Conservation (phyloP, 2,329 filamentous ascomycete species). For the Colletotrichum sp. region DNA sequence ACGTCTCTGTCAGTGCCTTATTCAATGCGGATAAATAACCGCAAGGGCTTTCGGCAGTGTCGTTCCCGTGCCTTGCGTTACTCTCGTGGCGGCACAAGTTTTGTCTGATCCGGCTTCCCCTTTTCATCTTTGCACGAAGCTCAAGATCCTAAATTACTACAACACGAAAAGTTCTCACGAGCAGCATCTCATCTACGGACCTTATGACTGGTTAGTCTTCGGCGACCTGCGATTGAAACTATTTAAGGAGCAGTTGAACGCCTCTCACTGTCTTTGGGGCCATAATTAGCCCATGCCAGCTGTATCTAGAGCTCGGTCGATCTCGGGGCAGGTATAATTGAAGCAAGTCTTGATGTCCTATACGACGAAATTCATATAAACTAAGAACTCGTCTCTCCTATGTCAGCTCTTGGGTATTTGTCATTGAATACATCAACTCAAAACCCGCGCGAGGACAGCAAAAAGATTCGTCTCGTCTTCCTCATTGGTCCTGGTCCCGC, state of each 20-base stretch:
- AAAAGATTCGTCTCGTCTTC: no score
- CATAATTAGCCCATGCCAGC: background rate
- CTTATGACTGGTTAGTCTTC: background rate
- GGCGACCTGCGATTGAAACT: no score
- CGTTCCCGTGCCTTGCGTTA: background rate
- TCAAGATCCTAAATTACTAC: background rate
- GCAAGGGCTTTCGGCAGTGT: rapidly evolving
- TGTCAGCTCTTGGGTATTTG: no score
- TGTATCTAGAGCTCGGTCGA: background rate
- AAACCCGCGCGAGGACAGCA: no score
- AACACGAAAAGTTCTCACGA: background rate
- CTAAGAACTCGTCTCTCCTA: rapidly evolving
- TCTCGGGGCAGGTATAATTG: no score
- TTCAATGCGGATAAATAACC: rapidly evolving
- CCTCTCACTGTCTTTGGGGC: background rate
- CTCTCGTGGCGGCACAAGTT: background rate
- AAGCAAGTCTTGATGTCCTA: no score
- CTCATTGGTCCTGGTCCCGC: no score
- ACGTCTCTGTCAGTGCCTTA: rapidly evolving
- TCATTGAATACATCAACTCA: no score
- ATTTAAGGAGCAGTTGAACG: no score
- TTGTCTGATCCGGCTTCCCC: background rate
- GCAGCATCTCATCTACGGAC: rapidly evolving
- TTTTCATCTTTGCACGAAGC: background rate
- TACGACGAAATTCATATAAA: rapidly evolving